These are phyloP conservation scores for Capsicum pubescens DNA, from an alignment of 257 asterid genomes.

Conservation along the genomic window DNA sequence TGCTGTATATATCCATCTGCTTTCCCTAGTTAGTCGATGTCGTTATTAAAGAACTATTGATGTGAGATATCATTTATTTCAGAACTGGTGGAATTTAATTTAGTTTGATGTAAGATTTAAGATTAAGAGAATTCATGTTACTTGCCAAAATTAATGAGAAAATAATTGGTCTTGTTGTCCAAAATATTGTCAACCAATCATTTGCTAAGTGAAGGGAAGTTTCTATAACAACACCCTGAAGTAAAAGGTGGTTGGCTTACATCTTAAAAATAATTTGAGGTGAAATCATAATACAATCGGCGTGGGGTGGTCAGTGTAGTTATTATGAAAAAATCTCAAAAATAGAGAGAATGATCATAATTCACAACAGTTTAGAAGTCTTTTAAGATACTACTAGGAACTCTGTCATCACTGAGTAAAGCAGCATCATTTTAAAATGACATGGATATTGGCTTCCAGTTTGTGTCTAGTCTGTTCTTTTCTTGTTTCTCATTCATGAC, in stretches of 20 bases:
- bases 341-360: background rate
- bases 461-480: background rate
- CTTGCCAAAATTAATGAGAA: background rate
- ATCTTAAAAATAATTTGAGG: background rate
- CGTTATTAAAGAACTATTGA: background rate
- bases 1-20: slow-evolving; percentile 23
- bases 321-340: background rate
- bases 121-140: background rate
- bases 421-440: background rate
- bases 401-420: background rate
- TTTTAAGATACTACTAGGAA: slow-evolving; percentile 5
- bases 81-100: background rate
- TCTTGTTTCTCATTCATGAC: slow-evolving; percentile 22
- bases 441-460: slow-evolving; percentile 12
- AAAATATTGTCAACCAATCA: slow-evolving; percentile 20
- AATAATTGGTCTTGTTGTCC: background rate
- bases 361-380: background rate
- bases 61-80: background rate
- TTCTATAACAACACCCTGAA: background rate
- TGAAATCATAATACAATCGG: background rate
- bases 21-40: slow-evolving; percentile 14
- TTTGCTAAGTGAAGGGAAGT: background rate
- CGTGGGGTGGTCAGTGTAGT: background rate
- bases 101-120: background rate
- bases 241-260: background rate